phyloP scores from a whole-genome alignment of 1,284 basidiomycete species.

The Thelephora terrestris region DNA sequence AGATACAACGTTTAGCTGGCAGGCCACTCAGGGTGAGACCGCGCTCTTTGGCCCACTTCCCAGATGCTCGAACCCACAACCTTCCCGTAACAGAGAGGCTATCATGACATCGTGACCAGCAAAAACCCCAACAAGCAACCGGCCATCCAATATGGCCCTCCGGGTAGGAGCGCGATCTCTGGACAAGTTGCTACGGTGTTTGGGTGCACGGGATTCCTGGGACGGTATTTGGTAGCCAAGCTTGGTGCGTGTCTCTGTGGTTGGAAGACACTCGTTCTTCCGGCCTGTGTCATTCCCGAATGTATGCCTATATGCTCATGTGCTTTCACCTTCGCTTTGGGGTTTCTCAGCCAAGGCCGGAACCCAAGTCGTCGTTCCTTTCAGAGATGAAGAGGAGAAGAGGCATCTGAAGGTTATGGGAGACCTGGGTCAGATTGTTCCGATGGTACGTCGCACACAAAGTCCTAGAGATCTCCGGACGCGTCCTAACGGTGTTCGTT shows the following conservation, averaged over 20 bases:
- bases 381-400: constrained; percentile 93
- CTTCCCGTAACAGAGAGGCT: constrained; percentile 40
- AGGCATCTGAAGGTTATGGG: constrained; percentile 89
- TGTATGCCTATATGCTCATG: neutral
- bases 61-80: neutral
- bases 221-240: constrained; percentile 89
- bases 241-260: constrained; percentile 46
- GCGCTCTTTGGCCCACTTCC: neutral
- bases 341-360: constrained; percentile 66
- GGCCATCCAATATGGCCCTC: constrained; percentile 63
- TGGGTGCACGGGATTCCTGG: constrained; percentile 93
- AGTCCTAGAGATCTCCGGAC: neutral
- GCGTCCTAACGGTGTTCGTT: constrained; percentile 1
- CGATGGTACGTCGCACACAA: constrained; percentile 54
- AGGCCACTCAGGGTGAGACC: neutral
- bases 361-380: constrained; percentile 91
- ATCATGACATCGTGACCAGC: constrained; percentile 54
- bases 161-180: constrained; percentile 79
- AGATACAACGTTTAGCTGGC: neutral
- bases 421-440: constrained; percentile 93
- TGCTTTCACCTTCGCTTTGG: neutral
- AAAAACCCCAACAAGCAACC: constrained; percentile 50
- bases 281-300: neutral
- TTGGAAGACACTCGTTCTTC: neutral
- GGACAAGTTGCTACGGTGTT: constrained; percentile 96